Base-by-base conservation (phyloP, 2,329 filamentous ascomycete species). In the Fusarium sulawesiense region DNA sequence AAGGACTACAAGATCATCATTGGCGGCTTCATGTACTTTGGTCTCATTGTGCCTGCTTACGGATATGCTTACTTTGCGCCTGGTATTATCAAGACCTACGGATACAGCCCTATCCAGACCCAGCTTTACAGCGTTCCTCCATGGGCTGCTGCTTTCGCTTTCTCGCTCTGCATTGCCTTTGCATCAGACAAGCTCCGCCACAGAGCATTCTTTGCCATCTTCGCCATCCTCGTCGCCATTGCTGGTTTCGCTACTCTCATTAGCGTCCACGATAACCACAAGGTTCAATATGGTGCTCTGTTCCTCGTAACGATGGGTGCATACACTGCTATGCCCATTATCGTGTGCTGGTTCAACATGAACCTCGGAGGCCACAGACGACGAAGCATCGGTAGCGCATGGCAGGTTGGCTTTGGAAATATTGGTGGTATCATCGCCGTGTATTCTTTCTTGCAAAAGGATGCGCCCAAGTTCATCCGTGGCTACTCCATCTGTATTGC, bases 311-410 rank as follows among this genome's bases (percentile, higher is more conserved):
- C 92, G 3, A 90, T 90, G 82, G 93, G 93, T 51, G 87, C 88
- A 0, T 98, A 97, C 80, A 90, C 89, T 2, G 93, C 94, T n/a
- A 94, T 97, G 91, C 94, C 95, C 0, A 90, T 97, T 30, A 88
- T 94, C 45, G 87, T 94, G 10, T 94, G 91, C 78, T 94, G 92
- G 92, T 94, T 91, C 79, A 91, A 91, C 73, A 93, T 93, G 88
- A 94, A 94, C 73, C 82, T 93, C 2, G 88, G 88, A 4, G 92
- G 91, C 0, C 92, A 94, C 76, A 90, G 90, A 60, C 86, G 91
- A 5, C 85, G 92, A 45, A 85, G 89, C 11, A 87, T 94, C 18
- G 92, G 92, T 14, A 88, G 88, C 11, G 92, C 91, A 2, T 94
- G 91, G 90, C 92, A 94, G 78, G 84, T 94, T 45, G 91, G 90